These are phyloP conservation scores for Drechslera avenae DNA, from an alignment of 2,329 filamentous ascomycete genomes.

Conservation along the genomic window DNA sequence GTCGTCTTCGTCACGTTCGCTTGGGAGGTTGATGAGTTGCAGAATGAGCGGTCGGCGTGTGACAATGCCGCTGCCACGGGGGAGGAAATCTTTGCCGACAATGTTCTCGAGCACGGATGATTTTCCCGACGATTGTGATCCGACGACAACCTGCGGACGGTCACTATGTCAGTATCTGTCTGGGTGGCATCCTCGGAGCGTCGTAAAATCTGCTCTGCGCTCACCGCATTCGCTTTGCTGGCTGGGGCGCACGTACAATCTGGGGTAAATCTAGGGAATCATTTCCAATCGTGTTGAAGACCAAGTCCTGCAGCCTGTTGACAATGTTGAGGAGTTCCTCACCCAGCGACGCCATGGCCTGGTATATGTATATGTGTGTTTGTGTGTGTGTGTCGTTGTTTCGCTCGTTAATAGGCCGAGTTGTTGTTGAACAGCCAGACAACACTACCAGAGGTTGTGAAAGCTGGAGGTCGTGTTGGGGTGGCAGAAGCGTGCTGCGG, in stretches of 20 bases:
- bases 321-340: constrained; percentile 94
- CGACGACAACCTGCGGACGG: constrained; percentile 83
- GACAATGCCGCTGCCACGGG: constrained; percentile 94
- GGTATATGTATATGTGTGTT: constrained; percentile 24
- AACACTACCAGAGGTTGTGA: constrained; percentile 17
- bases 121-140: constrained; percentile 97
- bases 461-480: constrained; percentile 10
- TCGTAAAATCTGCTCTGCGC: constrained; percentile 15
- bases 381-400: constrained; percentile 19
- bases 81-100: constrained; percentile 94
- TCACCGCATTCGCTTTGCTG: constrained; percentile 18
- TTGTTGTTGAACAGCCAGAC: constrained; percentile 35
- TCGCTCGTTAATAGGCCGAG: constrained; percentile 29
- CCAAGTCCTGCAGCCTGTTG: constrained; percentile 97
- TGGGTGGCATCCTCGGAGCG: constrained; percentile 1
- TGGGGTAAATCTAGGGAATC: constrained; percentile 96
- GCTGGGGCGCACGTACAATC: constrained; percentile 77
- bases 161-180: constrained; percentile 16
- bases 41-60: constrained; percentile 92
- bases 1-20: constrained; percentile 70
- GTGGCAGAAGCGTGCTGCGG: constrained; percentile 8
- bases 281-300: constrained; percentile 99
- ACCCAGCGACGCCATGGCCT: constrained; percentile 84
- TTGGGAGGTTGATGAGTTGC: constrained; percentile 95
- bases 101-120: constrained; percentile 99